Percentiles rank a stretch among this genome's conserved stretches.
phyloP scores from a whole-genome alignment of 148 eudicot species.

The Salicornia ramosissima region DNA sequence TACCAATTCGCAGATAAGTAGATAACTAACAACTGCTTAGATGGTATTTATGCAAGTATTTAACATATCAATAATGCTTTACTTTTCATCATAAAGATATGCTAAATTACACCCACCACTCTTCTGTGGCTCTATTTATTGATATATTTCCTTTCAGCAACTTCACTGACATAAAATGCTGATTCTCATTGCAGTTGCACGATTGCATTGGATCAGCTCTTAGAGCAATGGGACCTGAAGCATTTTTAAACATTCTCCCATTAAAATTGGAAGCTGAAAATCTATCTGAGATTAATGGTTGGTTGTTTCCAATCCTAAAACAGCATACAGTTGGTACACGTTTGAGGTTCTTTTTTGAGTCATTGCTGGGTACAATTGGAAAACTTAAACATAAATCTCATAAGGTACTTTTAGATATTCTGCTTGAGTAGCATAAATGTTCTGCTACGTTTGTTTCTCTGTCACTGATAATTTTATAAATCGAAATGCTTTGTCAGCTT shows the following conservation, averaged over 20 bases:
- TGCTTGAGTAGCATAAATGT: constrained; percentile 4
- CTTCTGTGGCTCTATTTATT: not conserved
- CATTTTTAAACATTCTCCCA: constrained; percentile 65
- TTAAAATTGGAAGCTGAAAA: constrained; percentile 63
- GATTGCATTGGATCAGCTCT: constrained; percentile 89
- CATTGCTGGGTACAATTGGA: constrained; percentile 48
- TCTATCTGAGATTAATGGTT: constrained; percentile 63
- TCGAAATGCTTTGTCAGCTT: constrained; percentile 48
- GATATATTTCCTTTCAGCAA: not conserved
- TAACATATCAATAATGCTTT: not conserved
- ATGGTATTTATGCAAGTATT: not conserved
- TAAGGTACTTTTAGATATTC: constrained; percentile 40
- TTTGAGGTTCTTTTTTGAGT: constrained; percentile 61
- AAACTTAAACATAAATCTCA: constrained; percentile 55
- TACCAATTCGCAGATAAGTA: too few species aligned
- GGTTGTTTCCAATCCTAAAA: constrained; percentile 88
- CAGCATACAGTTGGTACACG: constrained; percentile 74
- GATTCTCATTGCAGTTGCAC: constrained; percentile 57
- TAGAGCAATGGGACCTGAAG: constrained; percentile 92
- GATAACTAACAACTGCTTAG: not conserved
- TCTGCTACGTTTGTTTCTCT: not conserved
- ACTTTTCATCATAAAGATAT: not conserved
- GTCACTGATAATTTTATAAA: constrained; percentile 22
- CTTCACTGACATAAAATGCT: constrained; percentile 11
- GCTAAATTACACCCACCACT: not conserved